Evolutionary conservation across 306 rosid genomes (phyloP).

Genomic region (Quillaja saponaria): DNA sequence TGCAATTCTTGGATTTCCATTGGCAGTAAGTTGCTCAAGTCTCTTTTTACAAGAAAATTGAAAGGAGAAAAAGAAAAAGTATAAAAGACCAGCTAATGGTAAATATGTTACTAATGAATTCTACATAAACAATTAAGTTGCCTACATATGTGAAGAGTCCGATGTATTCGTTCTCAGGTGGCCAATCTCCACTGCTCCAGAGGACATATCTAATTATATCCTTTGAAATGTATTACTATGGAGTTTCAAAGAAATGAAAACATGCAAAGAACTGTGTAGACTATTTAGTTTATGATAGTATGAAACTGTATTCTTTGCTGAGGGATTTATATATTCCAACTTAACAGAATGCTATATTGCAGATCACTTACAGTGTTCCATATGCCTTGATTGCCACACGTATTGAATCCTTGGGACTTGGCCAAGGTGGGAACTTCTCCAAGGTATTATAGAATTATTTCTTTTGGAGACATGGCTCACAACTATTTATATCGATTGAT

Average conservation of each 20-base stretch:
- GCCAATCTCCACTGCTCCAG: slow-evolving; percentile 1
- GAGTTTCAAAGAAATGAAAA: slow-evolving; percentile 15
- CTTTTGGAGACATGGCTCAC: slow-evolving; percentile 23
- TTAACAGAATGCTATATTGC: slow-evolving; percentile 42
- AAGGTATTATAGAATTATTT: slow-evolving; percentile 13
- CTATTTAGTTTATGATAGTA: not conserved
- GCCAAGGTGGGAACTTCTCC: slow-evolving; percentile 66
- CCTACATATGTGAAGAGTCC: slow-evolving; percentile 2
- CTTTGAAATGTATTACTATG: slow-evolving; percentile 14
- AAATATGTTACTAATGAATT: slow-evolving; percentile 15
- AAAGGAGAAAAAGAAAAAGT: too few relatives aligned
- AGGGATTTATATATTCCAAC: slow-evolving; percentile 23
- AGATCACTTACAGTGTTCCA: slow-evolving; percentile 92
- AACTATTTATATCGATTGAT: slow-evolving; percentile 29
- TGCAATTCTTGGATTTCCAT: slow-evolving; percentile 82
- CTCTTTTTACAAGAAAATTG: slow-evolving; percentile 25
- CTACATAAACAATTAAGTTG: slow-evolving; percentile 13
- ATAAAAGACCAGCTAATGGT: not conserved
- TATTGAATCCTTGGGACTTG: slow-evolving; percentile 87
- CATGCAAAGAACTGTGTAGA: slow-evolving; percentile 7
- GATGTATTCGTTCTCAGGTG: slow-evolving; percentile 10
- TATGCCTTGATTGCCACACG: slow-evolving; percentile 82
- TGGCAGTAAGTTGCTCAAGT: slow-evolving; percentile 63
- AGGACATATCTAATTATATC: slow-evolving; percentile 8
- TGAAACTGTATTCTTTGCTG: not conserved